Evolutionary conservation across 306 rosid species (phyloP).

Genomic region (Pyrus betulifolia): DNA sequence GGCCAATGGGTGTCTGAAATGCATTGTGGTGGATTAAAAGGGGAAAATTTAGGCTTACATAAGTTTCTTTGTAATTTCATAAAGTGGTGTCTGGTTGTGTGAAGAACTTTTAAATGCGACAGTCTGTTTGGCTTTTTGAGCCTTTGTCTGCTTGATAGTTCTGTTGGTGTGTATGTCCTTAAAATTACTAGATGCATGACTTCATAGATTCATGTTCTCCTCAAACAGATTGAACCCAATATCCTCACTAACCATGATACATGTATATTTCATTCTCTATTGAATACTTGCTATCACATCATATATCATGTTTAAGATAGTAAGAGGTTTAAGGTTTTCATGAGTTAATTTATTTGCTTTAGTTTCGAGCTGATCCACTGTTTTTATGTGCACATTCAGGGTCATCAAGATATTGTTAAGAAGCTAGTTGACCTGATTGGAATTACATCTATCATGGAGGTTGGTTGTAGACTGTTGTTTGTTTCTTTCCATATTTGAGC

Average conservation of each 20-base stretch:
- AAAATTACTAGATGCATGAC: not conserved
- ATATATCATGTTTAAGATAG: not conserved
- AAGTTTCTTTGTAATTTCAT: not conserved
- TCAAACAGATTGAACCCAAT: not conserved
- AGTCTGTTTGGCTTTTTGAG: not conserved
- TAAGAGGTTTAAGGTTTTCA: not conserved
- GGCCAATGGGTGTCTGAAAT: not conserved
- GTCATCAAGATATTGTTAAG: conserved; percentile 70
- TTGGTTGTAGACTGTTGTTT: conserved; percentile 33
- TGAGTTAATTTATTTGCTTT: not conserved
- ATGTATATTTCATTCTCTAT: not conserved
- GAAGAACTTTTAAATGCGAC: not conserved
- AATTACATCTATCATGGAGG: conserved; percentile 99
- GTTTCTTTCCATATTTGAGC: conserved; percentile 2
- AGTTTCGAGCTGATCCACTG: conserved; percentile 16
- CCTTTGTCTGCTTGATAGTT: not conserved
- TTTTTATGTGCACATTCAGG: conserved; percentile 38
- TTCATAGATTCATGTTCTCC: not conserved
- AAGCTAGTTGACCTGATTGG: conserved; percentile 96
- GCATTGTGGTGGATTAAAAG: not conserved
- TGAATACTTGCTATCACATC: not conserved
- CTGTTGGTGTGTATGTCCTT: not conserved
- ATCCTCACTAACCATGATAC: not conserved
- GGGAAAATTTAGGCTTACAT: not conserved
- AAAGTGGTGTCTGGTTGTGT: not conserved